Percentiles rank a stretch among this genome's conserved stretches.
Evolutionary conservation across 2,329 filamentous ascomycete species (phyloP).

Genomic region (Aspergillus awamori): DNA sequence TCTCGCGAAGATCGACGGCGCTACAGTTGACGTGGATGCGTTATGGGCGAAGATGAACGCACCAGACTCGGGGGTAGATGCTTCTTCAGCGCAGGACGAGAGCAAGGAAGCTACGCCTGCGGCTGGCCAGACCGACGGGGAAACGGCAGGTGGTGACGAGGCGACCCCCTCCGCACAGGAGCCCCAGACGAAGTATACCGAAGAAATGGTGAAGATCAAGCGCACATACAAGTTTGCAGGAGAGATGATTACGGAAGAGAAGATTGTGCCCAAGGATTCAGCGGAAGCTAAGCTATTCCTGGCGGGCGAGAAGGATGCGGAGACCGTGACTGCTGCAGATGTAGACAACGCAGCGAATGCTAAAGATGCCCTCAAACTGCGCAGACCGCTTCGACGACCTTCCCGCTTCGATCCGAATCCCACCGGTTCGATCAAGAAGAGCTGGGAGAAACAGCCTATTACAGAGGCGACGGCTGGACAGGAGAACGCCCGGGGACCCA

Average conservation of each 20-base stretch:
- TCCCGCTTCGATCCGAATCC: constrained; percentile 53
- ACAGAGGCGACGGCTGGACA: constrained; percentile 23
- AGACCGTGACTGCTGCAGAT: constrained; percentile 32
- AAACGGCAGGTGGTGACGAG: constrained; percentile 16
- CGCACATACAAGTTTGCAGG: constrained; percentile 62
- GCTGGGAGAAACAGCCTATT: constrained; percentile 45
- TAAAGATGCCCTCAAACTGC: constrained; percentile 30
- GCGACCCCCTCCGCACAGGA: constrained; percentile 15
- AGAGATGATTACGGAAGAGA: constrained; percentile 57
- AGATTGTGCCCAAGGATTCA: constrained; percentile 55
- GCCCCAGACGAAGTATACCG: constrained; percentile 24
- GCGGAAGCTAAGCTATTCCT: constrained; percentile 60
- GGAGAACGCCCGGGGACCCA: constrained; percentile 52
- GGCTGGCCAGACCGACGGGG: constrained; percentile 17
- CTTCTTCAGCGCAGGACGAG: constrained; percentile 17
- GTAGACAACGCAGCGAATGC: constrained; percentile 24
- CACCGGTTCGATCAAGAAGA: constrained; percentile 46
- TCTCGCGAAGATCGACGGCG: constrained; percentile 51
- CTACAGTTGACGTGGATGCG: constrained; percentile 59
- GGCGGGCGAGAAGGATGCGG: constrained; percentile 42
- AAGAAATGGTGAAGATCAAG: constrained; percentile 58
- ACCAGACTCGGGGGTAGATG: constrained; percentile 26
- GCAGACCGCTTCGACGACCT: constrained; percentile 45
- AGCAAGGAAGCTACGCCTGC: constrained; percentile 19
- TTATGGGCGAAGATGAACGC: constrained; percentile 58